Evolutionary conservation across 768 basidiomycete species (phyloP), one percentile per base, ranked within the genome.

Genomic region (Suillus alpinus): DNA sequence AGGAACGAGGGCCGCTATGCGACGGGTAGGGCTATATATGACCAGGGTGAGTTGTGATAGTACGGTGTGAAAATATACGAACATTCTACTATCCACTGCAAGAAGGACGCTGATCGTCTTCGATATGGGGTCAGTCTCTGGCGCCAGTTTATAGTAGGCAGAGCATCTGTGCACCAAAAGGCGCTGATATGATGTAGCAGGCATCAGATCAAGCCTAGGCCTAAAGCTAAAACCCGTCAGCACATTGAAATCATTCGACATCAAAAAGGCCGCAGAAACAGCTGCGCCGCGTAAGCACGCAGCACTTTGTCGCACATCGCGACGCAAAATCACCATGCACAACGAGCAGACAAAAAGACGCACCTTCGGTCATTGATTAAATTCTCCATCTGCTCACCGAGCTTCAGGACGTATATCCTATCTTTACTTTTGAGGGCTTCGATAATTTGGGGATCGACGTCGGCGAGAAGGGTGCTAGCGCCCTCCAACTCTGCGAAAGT

Each of bases 351-450:
- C 14, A 55, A 29, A 46, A 31, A 36, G 29, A 81, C 87, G 60
- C 63, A 89, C 91, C 83, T 85, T 67, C 81, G 84, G 71, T 92
- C 91, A 62, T 75, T 82, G 68, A 94, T 91, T 70, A 94, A 81
- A 56, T 77, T 75, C 76, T 94, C 92, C 84, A 94, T 91, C 65
- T 78, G 80, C 77, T 94, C 93, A 61, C 91, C 92, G n/a, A 94
- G 82, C 79, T 90, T 93, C 68, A 94, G 78, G 51, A 94, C 91
- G 73, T 87, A 94, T 63, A 94, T 81, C 70, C 92, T 83, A 74
- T 94, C 92, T 78, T 94, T 94, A 81, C 87, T 88, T 74, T 81
- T 85, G 64, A 94, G 88, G 23, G 93, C 92, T 72, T 94, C 92
- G 67, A 94, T 68, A 67, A 94, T 92, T 73, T 89, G 87, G 10